Base-by-base conservation (phyloP, 805 yeast genomes). In the Naumovozyma castellii region DNA sequence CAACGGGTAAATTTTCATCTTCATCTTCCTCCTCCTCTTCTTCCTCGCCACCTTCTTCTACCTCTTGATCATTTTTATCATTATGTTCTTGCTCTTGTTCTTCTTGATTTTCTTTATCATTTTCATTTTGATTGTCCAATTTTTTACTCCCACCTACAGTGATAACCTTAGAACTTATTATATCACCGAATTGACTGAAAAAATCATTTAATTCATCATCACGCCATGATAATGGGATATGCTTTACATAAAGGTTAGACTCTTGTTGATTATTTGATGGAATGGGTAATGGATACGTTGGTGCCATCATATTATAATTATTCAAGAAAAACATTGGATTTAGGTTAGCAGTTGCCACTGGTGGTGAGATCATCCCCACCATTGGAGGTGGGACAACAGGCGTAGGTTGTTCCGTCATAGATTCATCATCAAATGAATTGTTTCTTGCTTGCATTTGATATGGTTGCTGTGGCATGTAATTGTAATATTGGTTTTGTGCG, bases 191-290 rank as follows among this genome's bases (percentile, higher is more conserved):
- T 37, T 51, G 48, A 16, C 56, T 49, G 51, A 75, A 77, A 41
- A 69, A 59, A 2, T 60, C 54, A 19, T 50, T 41, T 25, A 77
- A 60, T 46, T 73, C 78, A 16, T 71, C 65, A 56, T 83, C 86
- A 38, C 64, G 67, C 56, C 79, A 73, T 3, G 65, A 46, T 10
- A 67, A 47, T 4, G 84, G 80, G 31, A 84, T 60, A 52, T 77
- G 76, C 44, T 77, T 80, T 28, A 84, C 77, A 54, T 83, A 84
- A 34, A 84, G 66, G 57, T 84, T 84, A 4, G 86, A 76, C 49
- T 80, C 86, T 54, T 79, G 86, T 47, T 65, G 72, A 39, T 64
- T 70, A 61, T 40, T 65, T 17, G 52, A 52, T n/a, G 71, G 64
- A 15, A 56, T 47, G 2, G 65, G 62, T n/a, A 57, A 38, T 4